These are phyloP conservation scores for Cadophora gregata DNA, from an alignment of 2,329 filamentous ascomycete species.

Conservation along the genomic window DNA sequence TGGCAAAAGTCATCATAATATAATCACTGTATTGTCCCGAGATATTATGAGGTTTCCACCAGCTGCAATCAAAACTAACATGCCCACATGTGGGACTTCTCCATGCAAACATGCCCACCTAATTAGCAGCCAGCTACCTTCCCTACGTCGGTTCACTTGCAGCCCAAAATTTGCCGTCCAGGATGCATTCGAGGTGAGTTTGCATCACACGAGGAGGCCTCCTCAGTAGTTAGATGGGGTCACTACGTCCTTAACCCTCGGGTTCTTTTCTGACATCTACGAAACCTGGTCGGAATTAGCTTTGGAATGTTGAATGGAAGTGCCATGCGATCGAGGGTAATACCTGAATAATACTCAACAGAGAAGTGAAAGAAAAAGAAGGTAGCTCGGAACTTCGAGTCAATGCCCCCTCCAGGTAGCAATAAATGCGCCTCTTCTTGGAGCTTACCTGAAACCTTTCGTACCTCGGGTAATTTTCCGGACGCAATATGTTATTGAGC, in stretches of 20 bases:
- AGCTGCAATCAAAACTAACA: not conserved
- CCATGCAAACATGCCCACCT: too few relatives aligned
- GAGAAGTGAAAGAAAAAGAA: not conserved
- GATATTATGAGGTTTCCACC: not conserved
- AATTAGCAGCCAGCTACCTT: too few relatives aligned
- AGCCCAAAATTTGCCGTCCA: not conserved
- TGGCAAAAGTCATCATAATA: not conserved
- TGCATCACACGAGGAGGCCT: not conserved
- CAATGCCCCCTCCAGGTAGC: too few relatives aligned
- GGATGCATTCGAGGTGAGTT: not conserved
- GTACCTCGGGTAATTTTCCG: too few relatives aligned
- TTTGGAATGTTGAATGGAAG: not conserved
- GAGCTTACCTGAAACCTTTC: too few relatives aligned
- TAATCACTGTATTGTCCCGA: not conserved
- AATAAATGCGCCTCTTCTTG: too few relatives aligned
- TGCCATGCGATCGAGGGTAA: not conserved
- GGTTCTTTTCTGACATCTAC: not conserved
- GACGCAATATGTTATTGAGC: not conserved
- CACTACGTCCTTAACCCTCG: not conserved
- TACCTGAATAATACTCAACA: too few relatives aligned
- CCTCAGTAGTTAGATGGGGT: not conserved
- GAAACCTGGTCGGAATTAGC: not conserved
- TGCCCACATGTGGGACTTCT: too few relatives aligned
- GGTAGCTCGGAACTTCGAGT: too few relatives aligned
- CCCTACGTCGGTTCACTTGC: too few relatives aligned